These are phyloP conservation scores for Afroboletus lepidellus DNA, from an alignment of 1,284 basidiomycete genomes.

Conservation along the genomic window DNA sequence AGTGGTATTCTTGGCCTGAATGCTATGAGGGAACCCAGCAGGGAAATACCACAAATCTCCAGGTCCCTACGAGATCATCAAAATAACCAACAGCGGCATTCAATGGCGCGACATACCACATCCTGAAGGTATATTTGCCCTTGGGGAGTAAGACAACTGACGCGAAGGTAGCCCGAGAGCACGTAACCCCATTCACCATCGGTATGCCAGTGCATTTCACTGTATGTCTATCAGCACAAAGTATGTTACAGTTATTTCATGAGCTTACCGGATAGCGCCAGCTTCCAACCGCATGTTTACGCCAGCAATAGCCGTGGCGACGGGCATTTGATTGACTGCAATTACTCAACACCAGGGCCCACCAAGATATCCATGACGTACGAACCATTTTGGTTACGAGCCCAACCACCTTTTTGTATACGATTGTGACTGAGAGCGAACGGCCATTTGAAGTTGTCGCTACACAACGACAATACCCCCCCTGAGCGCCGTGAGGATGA, in stretches of 20 bases:
- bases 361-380: neutral
- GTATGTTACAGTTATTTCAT: neutral
- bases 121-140: conserved; percentile 49
- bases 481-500: neutral
- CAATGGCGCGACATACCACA: conserved; percentile 36
- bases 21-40: conserved; percentile 37
- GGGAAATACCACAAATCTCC: conserved; percentile 61
- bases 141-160: conserved; percentile 49
- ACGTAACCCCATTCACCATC: conserved; percentile 57
- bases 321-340: conserved; percentile 42
- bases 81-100: neutral
- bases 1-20: conserved; percentile 47
- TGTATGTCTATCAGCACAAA: conserved; percentile 16
- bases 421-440: conserved; percentile 56
- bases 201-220: conserved; percentile 63
- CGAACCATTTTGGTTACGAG: conserved; percentile 51
- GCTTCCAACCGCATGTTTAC: conserved; percentile 60
- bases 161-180: conserved; percentile 41
- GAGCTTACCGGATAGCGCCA: conserved; percentile 47
- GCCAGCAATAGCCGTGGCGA: conserved; percentile 41
- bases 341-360: neutral
- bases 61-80: conserved; percentile 13
- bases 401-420: conserved; percentile 57
- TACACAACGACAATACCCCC: conserved; percentile 1
- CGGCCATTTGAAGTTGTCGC: conserved; percentile 57